These are phyloP conservation scores for Ceriops decandra DNA, from an alignment of 345 rosid species.

Conservation along the genomic window DNA sequence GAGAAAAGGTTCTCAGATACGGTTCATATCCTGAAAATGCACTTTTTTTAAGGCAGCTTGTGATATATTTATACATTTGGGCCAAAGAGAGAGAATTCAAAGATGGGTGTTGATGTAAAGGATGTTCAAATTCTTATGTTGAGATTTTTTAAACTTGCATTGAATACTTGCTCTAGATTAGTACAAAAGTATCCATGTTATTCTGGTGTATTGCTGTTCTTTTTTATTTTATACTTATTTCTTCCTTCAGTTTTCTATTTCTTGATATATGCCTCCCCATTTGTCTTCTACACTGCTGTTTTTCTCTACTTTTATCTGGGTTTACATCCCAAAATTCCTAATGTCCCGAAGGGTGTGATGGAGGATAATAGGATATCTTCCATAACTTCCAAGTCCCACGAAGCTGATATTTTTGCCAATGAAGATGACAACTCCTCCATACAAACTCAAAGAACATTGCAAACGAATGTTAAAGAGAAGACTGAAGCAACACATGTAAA, in stretches of 20 bases:
- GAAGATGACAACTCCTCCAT: background rate
- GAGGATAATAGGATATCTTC: background rate
- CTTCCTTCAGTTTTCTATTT: constrained; percentile 53
- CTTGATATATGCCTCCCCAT: constrained; percentile 46
- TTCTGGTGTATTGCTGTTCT: constrained; percentile 31
- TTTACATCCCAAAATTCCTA: constrained; percentile 1
- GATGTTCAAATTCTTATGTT: constrained; percentile 33
- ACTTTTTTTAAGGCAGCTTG: too few relatives aligned
- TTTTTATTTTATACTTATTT: constrained; percentile 43
- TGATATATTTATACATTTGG: too few relatives aligned
- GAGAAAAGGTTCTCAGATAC: too few relatives aligned
- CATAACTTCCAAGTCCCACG: too few relatives aligned
- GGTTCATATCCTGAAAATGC: too few relatives aligned
- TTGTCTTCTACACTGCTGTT: constrained; percentile 34
- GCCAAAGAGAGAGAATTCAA: constrained; percentile 1
- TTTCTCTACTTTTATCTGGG: constrained; percentile 24
- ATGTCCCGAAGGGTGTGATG: constrained; percentile 10
- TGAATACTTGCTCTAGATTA: constrained; percentile 25
- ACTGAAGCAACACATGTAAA: constrained; percentile 34
- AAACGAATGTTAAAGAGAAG: constrained; percentile 41
- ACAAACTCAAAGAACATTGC: constrained; percentile 42
- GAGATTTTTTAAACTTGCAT: constrained; percentile 37
- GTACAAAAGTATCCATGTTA: constrained; percentile 43
- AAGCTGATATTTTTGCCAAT: too few relatives aligned
- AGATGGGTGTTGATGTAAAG: constrained; percentile 55